Conservation (phyloP, 78 protist genomes). For the Dictyostelium brefeldianum region DNA sequence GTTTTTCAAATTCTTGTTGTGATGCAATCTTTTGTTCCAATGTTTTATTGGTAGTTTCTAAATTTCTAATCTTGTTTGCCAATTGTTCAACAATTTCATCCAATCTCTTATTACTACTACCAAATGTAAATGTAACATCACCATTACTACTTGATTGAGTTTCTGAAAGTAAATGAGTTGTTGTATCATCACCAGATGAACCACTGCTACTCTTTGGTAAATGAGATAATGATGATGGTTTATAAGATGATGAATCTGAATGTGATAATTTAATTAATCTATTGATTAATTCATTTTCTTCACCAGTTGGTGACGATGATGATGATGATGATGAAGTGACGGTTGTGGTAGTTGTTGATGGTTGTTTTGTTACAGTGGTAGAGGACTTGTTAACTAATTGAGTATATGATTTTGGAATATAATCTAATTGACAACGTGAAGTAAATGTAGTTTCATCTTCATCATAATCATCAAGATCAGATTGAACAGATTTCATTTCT, state of each 20-base stretch:
- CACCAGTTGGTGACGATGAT: not conserved
- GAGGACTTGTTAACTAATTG: not conserved
- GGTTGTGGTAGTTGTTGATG: not conserved
- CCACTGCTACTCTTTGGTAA: not conserved
- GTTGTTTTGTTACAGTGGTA: not conserved
- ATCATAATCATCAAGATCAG: not conserved
- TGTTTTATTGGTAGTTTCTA: conserved; percentile 21
- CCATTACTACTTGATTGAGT: not conserved
- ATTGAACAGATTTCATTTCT: conserved; percentile 1
- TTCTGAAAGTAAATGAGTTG: not conserved
- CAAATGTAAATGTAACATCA: conserved; percentile 1
- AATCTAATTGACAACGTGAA: not conserved
- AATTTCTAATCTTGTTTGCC: conserved; percentile 2
- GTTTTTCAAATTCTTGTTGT: not conserved
- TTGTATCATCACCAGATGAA: not conserved
- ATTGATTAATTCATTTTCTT: conserved; percentile 14
- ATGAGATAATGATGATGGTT: conserved; percentile 2
- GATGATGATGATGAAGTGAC: not conserved
- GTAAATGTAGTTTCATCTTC: conserved; percentile 1
- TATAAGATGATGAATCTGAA: conserved; percentile 2
- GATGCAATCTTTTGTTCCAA: not conserved
- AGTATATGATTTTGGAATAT: not conserved
- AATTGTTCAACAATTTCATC: conserved; percentile 15
- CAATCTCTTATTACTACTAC: not conserved
- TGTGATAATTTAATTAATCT: not conserved